phyloP scores from a whole-genome alignment of 352 stramenopile species.

The Saprolegnia diclina region DNA sequence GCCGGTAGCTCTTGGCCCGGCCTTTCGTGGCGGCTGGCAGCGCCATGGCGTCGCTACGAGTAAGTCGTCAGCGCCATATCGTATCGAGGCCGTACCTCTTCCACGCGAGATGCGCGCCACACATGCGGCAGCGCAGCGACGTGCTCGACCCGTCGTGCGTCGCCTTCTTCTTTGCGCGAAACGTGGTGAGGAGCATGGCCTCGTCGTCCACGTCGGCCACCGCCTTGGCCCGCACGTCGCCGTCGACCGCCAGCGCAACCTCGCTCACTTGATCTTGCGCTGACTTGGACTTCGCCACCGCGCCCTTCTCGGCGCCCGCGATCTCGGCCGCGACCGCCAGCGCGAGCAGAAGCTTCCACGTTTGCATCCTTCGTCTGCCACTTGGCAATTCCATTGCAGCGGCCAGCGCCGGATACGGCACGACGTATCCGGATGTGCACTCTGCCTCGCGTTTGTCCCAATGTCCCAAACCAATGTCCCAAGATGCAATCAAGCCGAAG shows the following conservation, averaged over 20 bases:
- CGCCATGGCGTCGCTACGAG: constrained; percentile 62
- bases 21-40: constrained; percentile 66
- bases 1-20: constrained; percentile 40
- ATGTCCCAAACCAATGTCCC: too few relatives aligned
- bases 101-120: constrained; percentile 54
- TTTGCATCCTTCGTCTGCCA: not conserved
- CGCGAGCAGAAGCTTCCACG: constrained; percentile 5
- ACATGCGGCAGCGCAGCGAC: constrained; percentile 69
- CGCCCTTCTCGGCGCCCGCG: not conserved
- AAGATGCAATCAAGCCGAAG: too few relatives aligned
- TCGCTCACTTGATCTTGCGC: not conserved
- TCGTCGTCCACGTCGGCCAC: not conserved
- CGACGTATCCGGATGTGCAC: not conserved
- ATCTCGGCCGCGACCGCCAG: constrained; percentile 3
- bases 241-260: not conserved
- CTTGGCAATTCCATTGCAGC: not conserved
- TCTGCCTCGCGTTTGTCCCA: too few relatives aligned
- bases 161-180: not conserved
- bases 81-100: constrained; percentile 43
- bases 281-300: not conserved
- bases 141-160: constrained; percentile 26
- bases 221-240: not conserved
- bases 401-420: not conserved
- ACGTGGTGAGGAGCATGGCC: not conserved
- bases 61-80: constrained; percentile 3